Base-by-base conservation (phyloP, 129 eudicot genomes). In the Saussurea involucrata region DNA sequence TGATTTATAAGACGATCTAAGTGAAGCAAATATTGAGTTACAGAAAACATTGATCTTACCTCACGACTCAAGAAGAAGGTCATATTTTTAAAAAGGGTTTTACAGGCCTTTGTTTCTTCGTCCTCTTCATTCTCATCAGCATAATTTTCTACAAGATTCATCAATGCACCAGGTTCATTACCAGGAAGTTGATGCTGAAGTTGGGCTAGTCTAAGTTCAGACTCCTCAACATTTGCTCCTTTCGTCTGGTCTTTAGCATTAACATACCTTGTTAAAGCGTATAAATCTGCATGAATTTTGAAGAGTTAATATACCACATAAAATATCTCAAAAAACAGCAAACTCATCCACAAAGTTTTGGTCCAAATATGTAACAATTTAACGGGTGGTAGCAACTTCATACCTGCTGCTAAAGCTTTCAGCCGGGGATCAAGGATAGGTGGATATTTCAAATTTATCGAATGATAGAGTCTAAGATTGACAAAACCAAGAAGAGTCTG, bases 401-500 rank as follows among this genome's bases (percentile, higher is more conserved):
- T 83, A 90, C 98, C 98, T 80, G 95, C 95, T 44, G 97, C 95
- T 71, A 90, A 82, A 75, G 95, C 92, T 90, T 93, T 96, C 77
- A 93, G 66, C 7, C 90, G 84, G 72, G 97, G 78, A 80, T 93
- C 97, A 24, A 93, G 93, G 67, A 90, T 89, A 25, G 95, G 97
- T 29, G 98, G 98, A 81, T 93, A 93, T 63, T 87, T 87, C 78
- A 93, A 87, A 77, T 84, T 84, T 20, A 93, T 87, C 42, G 92
- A 87, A 34, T 85, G 84, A 64, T 93, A 90, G 6, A 93, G 91
- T 85, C 83, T 84, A 81, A 81, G 84, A 80, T 88, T 93, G 31
- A 90, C 88, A 72, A 90, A 89, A 53, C 82, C 91, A 40, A 88
- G 86, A 28, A 88, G 95, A 75, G 97, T 86, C 97, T 93, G 96